Conservation (phyloP, 2,329 filamentous ascomycete species). For the Pseudocercospora musae region DNA sequence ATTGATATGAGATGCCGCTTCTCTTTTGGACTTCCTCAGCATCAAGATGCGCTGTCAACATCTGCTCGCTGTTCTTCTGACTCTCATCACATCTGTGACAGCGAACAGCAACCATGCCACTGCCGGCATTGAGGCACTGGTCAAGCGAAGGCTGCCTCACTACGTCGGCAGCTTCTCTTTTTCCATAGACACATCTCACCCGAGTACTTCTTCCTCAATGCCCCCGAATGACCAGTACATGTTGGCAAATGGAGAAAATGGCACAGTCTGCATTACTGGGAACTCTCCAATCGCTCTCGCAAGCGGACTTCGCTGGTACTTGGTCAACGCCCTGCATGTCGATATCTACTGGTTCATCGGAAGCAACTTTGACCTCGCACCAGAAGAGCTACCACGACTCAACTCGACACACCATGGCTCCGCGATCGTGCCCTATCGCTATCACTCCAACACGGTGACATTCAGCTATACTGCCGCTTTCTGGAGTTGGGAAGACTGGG, state of each 20-base stretch:
- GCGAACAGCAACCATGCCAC: background rate
- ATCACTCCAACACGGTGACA: conserved; percentile 55
- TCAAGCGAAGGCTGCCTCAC: conserved; percentile 6
- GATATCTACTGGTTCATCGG: conserved; percentile 51
- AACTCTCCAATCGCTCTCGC: conserved; percentile 23
- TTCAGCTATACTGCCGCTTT: conserved; percentile 53
- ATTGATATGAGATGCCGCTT: background rate
- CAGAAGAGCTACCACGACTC: conserved; percentile 32
- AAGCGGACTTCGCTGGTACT: conserved; percentile 41
- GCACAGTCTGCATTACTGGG: conserved; percentile 21
- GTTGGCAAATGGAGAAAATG: conserved; percentile 19
- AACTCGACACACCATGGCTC: conserved; percentile 38
- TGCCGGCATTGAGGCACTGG: conserved; percentile 8
- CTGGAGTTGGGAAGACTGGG: conserved; percentile 55
- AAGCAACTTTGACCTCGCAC: conserved; percentile 39
- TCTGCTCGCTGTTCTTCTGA: background rate
- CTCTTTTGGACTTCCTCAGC: background rate
- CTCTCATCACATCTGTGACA: background rate
- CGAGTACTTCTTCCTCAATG: background rate
- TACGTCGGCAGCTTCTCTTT: conserved; percentile 10
- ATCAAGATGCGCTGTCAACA: background rate
- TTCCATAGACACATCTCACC: background rate
- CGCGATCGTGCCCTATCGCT: conserved; percentile 47
- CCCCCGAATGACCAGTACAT: conserved; percentile 19
- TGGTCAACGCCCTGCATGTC: conserved; percentile 42